Evolutionary conservation across 1,284 basidiomycete genomes (phyloP).

Genomic region (Fomitopsis schrenkii): DNA sequence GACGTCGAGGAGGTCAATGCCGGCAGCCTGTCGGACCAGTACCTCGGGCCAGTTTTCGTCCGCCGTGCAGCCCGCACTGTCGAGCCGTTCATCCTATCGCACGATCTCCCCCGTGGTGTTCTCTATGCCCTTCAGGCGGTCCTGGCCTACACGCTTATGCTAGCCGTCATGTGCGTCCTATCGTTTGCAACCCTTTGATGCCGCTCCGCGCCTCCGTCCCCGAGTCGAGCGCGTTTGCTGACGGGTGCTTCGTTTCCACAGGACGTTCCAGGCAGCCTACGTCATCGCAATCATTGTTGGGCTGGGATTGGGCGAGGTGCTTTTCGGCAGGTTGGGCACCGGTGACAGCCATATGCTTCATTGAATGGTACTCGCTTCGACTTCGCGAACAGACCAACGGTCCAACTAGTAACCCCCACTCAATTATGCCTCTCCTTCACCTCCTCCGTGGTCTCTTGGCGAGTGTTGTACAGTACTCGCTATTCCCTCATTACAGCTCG

Average conservation of each 20-base stretch:
- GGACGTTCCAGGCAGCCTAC: conserved; percentile 72
- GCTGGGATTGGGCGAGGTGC: conserved; percentile 58
- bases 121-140: conserved; percentile 54
- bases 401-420: not conserved
- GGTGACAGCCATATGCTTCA: conserved; percentile 20
- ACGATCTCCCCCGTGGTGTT: conserved; percentile 61
- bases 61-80: conserved; percentile 21
- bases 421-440: not conserved
- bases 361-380: conserved; percentile 2
- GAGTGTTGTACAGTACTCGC: too few species aligned
- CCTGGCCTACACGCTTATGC: conserved; percentile 60
- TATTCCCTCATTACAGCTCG: not conserved
- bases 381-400: not conserved
- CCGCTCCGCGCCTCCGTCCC: conserved; percentile 1
- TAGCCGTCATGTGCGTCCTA: conserved; percentile 64
- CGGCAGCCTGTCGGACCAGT: conserved; percentile 4
- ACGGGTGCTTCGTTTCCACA: conserved; percentile 22
- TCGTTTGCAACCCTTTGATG: not conserved
- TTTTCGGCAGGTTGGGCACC: conserved; percentile 53
- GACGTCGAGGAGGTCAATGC: conserved; percentile 14
- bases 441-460: too few species aligned
- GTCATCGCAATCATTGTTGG: conserved; percentile 63
- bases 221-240: conserved; percentile 5
- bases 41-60: conserved; percentile 7
- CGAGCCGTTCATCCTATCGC: conserved; percentile 53